phyloP scores from a whole-genome alignment of 2,329 filamentous ascomycete genomes.

The Beauveria pseudobassiana region DNA sequence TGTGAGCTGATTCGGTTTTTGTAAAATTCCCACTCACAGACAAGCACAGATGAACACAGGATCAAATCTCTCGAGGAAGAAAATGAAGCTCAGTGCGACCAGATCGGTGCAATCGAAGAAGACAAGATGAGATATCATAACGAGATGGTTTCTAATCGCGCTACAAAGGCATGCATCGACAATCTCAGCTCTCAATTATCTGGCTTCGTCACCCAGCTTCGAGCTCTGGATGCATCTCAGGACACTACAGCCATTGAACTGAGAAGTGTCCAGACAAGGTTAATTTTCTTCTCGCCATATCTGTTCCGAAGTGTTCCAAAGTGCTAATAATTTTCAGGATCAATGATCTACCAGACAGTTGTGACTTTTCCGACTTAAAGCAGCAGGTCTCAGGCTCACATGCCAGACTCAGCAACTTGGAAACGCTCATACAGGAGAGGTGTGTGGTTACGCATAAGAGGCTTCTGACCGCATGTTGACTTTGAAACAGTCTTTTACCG shows the following conservation, averaged over 20 bases:
- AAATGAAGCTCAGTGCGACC: background rate
- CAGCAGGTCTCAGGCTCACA: background rate
- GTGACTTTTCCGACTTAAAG: background rate
- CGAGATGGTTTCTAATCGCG: background rate
- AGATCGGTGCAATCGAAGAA: background rate
- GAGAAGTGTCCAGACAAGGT: background rate
- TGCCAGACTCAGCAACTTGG: background rate
- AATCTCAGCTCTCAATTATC: background rate
- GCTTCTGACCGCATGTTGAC: background rate
- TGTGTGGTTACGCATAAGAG: background rate
- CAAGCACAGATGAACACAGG: background rate
- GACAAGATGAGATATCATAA: background rate
- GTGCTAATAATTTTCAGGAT: background rate
- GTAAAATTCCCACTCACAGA: background rate
- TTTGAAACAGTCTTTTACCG: background rate
- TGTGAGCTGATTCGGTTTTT: background rate
- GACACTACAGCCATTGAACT: constrained; percentile 1
- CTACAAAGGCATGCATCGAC: background rate
- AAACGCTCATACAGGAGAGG: background rate
- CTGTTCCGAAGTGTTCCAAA: background rate
- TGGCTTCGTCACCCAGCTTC: background rate
- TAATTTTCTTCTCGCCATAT: background rate
- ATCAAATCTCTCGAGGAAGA: background rate
- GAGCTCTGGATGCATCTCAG: background rate
- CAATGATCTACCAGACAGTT: background rate